These are phyloP conservation scores for Bidens hawaiensis DNA, from an alignment of 140 eudicot genomes.

Conservation along the genomic window DNA sequence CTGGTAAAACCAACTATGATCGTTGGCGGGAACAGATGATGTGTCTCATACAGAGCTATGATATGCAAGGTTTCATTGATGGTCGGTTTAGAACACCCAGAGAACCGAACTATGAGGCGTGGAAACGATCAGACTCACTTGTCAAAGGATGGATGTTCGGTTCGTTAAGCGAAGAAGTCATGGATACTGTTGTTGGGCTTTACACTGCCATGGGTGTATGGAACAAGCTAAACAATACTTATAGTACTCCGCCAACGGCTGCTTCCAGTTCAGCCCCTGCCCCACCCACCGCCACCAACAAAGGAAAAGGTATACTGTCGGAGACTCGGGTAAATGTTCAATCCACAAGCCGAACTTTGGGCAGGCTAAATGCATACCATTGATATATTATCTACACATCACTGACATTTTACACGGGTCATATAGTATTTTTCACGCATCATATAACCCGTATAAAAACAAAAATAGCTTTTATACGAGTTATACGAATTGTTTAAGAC, in stretches of 20 bases:
- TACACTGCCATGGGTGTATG: slow-evolving; percentile 2
- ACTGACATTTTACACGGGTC: too few species aligned
- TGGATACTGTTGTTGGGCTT: slow-evolving; percentile 3
- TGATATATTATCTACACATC: too few species aligned
- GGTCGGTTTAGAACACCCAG: background rate
- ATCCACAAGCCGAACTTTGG: too few species aligned
- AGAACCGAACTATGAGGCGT: background rate
- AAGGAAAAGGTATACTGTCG: background rate
- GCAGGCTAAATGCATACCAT: too few species aligned
- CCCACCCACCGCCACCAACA: background rate
- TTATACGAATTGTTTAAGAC: too few species aligned
- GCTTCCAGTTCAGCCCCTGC: background rate
- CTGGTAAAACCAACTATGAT: background rate
- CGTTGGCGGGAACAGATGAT: slow-evolving; percentile 8
- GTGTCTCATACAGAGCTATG: slow-evolving; percentile 2
- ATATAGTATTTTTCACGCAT: too few species aligned
- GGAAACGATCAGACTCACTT: slow-evolving; percentile 9
- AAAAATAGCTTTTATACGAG: too few species aligned
- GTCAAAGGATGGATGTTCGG: slow-evolving; percentile 18
- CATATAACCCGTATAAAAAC: too few species aligned
- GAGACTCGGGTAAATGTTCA: too few species aligned
- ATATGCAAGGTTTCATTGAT: background rate
- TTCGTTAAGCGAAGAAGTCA: background rate
- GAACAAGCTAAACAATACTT: background rate
- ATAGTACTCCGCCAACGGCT: background rate